Evolutionary conservation across 371 early-diverging fungal genomes (phyloP).

Genomic region (Mortierella sp.): DNA sequence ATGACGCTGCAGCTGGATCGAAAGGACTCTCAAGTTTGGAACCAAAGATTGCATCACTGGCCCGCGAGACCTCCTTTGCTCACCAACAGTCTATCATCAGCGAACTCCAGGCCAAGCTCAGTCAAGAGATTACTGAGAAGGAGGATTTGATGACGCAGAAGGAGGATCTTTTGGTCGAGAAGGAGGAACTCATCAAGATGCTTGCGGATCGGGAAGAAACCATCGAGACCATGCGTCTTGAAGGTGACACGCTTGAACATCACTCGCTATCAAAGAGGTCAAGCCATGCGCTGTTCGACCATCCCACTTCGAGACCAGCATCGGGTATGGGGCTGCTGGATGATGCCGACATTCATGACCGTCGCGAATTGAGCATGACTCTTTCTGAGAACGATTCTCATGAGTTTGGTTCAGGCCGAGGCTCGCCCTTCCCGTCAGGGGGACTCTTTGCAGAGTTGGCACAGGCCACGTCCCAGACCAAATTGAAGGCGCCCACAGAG

Average conservation of each 20-base stretch:
- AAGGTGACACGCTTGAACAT: constrained; percentile 42
- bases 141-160: constrained; percentile 39
- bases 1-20: constrained; percentile 14
- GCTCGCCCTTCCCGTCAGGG: constrained; percentile 36
- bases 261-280: constrained; percentile 10
- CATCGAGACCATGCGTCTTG: constrained; percentile 69
- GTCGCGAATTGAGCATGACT: constrained; percentile 29
- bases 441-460: constrained; percentile 54
- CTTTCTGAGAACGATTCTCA: constrained; percentile 30
- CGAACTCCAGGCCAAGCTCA: constrained; percentile 45
- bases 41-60: constrained; percentile 48
- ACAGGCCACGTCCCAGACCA: constrained; percentile 31
- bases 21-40: constrained; percentile 3
- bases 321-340: constrained; percentile 28
- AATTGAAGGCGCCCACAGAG: constrained; percentile 21
- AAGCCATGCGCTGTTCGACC: constrained; percentile 10
- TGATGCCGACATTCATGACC: constrained; percentile 14
- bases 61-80: constrained; percentile 53
- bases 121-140: constrained; percentile 39
- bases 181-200: constrained; percentile 71
- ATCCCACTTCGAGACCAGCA: constrained; percentile 6
- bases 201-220: constrained; percentile 71
- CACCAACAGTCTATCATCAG: constrained; percentile 53
- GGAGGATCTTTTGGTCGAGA: constrained; percentile 64
- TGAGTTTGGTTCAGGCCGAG: constrained; percentile 26